phyloP scores from a whole-genome alignment of 306 rosid genomes.

The Begonia masoniana region DNA sequence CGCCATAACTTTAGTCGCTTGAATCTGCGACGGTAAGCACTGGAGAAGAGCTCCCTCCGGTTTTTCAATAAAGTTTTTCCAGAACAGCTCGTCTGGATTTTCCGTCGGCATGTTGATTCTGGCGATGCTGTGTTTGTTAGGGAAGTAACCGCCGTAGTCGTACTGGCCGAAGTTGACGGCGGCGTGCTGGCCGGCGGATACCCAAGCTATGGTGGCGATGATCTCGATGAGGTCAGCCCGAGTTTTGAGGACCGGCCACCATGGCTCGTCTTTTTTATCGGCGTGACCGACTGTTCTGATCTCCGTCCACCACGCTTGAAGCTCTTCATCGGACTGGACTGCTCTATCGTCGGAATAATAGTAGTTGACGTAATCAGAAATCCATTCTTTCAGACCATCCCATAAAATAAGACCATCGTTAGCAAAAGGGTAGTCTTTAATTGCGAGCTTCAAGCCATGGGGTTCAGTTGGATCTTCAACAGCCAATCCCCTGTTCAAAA shows the following conservation, averaged over 20 bases:
- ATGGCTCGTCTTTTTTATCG: slow-evolving; percentile 30
- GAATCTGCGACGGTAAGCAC: slow-evolving; percentile 61
- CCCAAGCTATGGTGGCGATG: slow-evolving; percentile 22
- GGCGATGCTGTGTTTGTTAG: slow-evolving; percentile 25
- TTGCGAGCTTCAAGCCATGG: slow-evolving; percentile 26
- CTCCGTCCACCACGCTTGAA: slow-evolving; percentile 38
- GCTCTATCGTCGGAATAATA: slow-evolving; percentile 13
- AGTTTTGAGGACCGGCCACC: slow-evolving; percentile 25
- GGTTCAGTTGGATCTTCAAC: slow-evolving; percentile 24
- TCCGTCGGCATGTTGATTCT: slow-evolving; percentile 22
- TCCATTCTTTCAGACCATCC: slow-evolving; percentile 24
- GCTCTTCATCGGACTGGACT: slow-evolving; percentile 17
- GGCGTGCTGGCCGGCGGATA: slow-evolving; percentile 25
- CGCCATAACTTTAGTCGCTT: slow-evolving; percentile 49
- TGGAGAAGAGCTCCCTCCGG: slow-evolving; percentile 30
- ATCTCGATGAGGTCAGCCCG: slow-evolving; percentile 12
- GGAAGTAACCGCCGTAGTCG: slow-evolving; percentile 25
- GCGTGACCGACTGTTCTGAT: slow-evolving; percentile 26
- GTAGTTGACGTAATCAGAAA: slow-evolving; percentile 19
- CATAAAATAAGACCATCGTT: slow-evolving; percentile 31
- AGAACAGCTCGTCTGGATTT: slow-evolving; percentile 13
- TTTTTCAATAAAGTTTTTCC: slow-evolving; percentile 10
- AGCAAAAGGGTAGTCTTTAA: slow-evolving; percentile 33
- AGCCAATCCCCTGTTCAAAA: slow-evolving; percentile 25
- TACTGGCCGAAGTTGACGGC: slow-evolving; percentile 33